Evolutionary conservation across 176 grass and related monocot species (phyloP).

Genomic region (Oryza nivara): DNA sequence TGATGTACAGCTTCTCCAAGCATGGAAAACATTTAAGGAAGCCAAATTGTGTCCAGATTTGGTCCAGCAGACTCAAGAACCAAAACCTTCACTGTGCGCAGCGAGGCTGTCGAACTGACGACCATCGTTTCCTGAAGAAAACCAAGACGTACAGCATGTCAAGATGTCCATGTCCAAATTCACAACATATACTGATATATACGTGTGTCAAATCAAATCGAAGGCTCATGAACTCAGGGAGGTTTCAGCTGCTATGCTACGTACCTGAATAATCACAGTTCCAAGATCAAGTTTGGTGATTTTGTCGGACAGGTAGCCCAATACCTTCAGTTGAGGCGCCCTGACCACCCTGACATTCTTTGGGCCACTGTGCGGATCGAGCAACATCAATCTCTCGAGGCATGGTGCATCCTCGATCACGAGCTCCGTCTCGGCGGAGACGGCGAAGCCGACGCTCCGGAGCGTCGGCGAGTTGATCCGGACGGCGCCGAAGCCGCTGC

Average conservation of each 20-base stretch:
- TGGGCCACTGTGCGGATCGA: neutral
- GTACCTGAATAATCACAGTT: neutral
- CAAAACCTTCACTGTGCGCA: conserved; percentile 19
- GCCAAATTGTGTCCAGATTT: conserved; percentile 4
- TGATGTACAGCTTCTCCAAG: conserved; percentile 8
- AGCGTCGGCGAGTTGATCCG: neutral
- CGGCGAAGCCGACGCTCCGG: neutral
- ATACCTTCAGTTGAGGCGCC: neutral
- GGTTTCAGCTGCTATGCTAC: neutral
- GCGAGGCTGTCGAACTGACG: too few relatives aligned
- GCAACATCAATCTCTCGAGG: neutral
- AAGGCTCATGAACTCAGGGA: neutral
- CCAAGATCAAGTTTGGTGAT: neutral
- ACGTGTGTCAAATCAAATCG: too few relatives aligned
- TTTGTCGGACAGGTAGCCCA: neutral
- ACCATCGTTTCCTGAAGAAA: too few relatives aligned
- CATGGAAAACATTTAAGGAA: conserved; percentile 32
- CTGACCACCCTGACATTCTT: neutral
- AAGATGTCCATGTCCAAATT: neutral
- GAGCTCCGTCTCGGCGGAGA: neutral
- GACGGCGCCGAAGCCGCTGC: neutral
- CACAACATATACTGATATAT: neutral
- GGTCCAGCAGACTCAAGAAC: neutral
- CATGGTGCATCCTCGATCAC: neutral
- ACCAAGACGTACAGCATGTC: too few relatives aligned